Evolutionary conservation across 2,329 filamentous ascomycete species (phyloP).

Genomic region (Ceratocystis alfenasii): DNA sequence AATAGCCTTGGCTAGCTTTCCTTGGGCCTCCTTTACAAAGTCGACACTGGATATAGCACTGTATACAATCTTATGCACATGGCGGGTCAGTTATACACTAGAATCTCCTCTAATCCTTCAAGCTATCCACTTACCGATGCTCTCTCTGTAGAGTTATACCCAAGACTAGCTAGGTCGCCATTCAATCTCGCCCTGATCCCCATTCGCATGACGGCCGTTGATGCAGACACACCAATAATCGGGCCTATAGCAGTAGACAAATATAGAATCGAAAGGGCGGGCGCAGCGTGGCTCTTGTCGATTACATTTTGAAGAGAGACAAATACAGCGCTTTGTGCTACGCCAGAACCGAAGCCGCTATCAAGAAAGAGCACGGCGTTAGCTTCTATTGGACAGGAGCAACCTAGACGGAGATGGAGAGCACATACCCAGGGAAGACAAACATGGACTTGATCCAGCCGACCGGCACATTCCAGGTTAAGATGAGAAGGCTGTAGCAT

Average conservation of each 20-base stretch:
- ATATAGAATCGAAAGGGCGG: slow-evolving; percentile 34
- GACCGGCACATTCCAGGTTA: slow-evolving; percentile 50
- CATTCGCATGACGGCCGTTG: slow-evolving; percentile 30
- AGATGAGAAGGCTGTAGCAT: slow-evolving; percentile 41
- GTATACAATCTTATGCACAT: slow-evolving; percentile 27
- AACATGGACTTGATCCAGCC: slow-evolving; percentile 45
- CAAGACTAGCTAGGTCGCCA: slow-evolving; percentile 21
- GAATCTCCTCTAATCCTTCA: background rate
- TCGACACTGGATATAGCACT: slow-evolving; percentile 29
- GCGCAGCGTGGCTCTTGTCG: slow-evolving; percentile 30
- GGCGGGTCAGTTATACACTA: background rate
- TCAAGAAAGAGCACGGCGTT: background rate
- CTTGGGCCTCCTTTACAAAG: slow-evolving; percentile 27
- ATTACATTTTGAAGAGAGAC: slow-evolving; percentile 34
- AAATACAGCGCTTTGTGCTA: slow-evolving; percentile 33
- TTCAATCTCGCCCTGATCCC: slow-evolving; percentile 23
- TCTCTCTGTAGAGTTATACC: slow-evolving; percentile 20
- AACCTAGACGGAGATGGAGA: background rate
- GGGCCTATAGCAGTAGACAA: slow-evolving; percentile 31
- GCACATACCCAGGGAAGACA: slow-evolving; percentile 37
- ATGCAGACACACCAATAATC: slow-evolving; percentile 32
- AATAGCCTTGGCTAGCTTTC: slow-evolving; percentile 26
- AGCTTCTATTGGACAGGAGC: background rate
- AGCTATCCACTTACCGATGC: slow-evolving; percentile 18
- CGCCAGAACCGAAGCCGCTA: slow-evolving; percentile 32